Evolutionary conservation across 345 rosid genomes (phyloP).

Genomic region (Corymbia maculata): DNA sequence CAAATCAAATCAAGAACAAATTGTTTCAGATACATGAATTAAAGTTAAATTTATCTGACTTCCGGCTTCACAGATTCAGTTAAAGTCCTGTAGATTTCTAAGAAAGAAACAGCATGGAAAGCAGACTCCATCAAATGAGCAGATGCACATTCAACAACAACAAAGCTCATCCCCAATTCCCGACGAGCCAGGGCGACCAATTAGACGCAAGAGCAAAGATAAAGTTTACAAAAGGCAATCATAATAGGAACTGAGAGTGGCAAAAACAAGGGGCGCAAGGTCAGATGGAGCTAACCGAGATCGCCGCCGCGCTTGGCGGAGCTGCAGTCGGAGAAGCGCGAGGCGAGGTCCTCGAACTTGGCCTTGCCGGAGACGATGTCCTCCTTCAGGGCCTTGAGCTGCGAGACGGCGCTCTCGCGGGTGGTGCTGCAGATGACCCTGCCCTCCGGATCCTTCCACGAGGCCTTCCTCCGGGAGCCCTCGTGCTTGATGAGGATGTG

Average conservation of each 20-base stretch:
- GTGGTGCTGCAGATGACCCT: constrained; percentile 56
- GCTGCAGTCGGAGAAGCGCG: constrained; percentile 84
- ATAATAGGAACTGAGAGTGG: not conserved
- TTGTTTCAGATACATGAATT: rapidly evolving
- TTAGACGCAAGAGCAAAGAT: rapidly evolving
- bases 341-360: constrained; percentile 71
- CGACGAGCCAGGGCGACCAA: not conserved
- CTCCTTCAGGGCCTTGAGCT: constrained; percentile 59
- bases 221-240: not conserved
- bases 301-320: constrained; percentile 98
- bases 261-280: not conserved
- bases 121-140: rapidly evolving
- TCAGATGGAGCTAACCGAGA: constrained; percentile 43
- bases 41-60: not conserved
- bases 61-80: not conserved
- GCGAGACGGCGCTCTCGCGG: constrained; percentile 60
- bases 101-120: rapidly evolving
- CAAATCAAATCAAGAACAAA: not conserved
- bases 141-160: not conserved
- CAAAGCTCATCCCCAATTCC: not conserved
- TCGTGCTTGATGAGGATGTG: constrained; percentile 92
- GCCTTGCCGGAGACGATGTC: constrained; percentile 73
- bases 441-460: constrained; percentile 99
- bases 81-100: not conserved
- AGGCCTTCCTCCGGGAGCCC: constrained; percentile 86